phyloP scores from a whole-genome alignment of 108 stramenopile species.

The Cyclostephanos invisitatus region DNA sequence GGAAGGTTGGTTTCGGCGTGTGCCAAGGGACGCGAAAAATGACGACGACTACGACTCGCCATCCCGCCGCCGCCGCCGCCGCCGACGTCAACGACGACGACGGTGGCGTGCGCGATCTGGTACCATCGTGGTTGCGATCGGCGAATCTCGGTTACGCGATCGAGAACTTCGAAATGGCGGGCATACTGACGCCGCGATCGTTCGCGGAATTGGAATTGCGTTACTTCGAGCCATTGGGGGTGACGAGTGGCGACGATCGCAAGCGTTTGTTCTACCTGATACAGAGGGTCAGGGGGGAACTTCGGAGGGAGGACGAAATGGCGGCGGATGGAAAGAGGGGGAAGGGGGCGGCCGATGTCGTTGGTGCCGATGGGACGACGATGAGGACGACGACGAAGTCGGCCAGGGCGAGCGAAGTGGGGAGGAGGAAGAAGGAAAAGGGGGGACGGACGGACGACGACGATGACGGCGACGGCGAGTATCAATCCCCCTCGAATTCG shows the following conservation, averaged over 20 bases:
- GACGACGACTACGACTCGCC: too few species aligned
- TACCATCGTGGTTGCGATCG: slow-evolving; percentile 72
- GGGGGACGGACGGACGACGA: slow-evolving; percentile 1
- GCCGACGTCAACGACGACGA: slow-evolving; percentile 17
- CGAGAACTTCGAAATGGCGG: slow-evolving; percentile 77
- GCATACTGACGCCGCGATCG: slow-evolving; percentile 73
- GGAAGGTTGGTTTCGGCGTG: too few species aligned
- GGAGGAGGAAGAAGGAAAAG: neutral
- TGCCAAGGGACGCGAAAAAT: too few species aligned
- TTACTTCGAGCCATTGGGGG: slow-evolving; percentile 77
- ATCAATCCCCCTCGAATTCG: neutral
- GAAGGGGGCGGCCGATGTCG: slow-evolving; percentile 22
- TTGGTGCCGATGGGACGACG: too few species aligned
- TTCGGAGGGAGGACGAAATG: slow-evolving; percentile 22
- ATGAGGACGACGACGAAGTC: slow-evolving; percentile 5
- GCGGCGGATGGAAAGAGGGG: neutral
- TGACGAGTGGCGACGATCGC: slow-evolving; percentile 70
- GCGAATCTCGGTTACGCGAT: slow-evolving; percentile 68
- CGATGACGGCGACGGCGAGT: neutral
- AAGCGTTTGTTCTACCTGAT: slow-evolving; percentile 86
- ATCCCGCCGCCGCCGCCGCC: neutral
- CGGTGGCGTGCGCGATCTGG: slow-evolving; percentile 18
- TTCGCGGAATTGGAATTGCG: slow-evolving; percentile 71
- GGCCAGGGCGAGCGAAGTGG: neutral
- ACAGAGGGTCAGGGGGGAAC: slow-evolving; percentile 78